phyloP scores from a whole-genome alignment of 768 basidiomycete species.

The Suillus weaverae region DNA sequence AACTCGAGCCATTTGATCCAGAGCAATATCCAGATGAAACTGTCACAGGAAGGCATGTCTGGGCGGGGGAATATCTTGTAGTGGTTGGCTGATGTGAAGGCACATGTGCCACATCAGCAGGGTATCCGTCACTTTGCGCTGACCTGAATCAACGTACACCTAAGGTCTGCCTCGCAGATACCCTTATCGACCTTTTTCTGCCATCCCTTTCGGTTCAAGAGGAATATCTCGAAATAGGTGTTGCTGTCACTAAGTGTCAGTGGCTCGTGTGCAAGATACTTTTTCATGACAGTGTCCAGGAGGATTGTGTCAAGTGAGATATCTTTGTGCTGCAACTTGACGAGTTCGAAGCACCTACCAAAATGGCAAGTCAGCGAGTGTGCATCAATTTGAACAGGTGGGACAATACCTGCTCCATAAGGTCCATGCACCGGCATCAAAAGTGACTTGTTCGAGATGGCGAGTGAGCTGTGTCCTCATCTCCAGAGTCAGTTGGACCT shows the following conservation, averaged over 20 bases:
- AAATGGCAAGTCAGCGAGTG: no score
- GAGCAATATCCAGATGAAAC: background rate
- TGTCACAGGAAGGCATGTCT: background rate
- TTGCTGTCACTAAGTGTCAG: conserved; percentile 14
- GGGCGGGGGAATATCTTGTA: background rate
- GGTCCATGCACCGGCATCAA: no score
- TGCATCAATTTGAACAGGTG: no score
- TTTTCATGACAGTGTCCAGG: conserved; percentile 1
- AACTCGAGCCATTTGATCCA: conserved; percentile 7
- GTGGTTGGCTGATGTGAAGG: background rate
- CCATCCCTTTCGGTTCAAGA: conserved; percentile 26
- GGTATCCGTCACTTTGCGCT: background rate
- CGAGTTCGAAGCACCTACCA: conserved; percentile 32
- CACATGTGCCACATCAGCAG: no score
- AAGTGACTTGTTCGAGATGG: no score
- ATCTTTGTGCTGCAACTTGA: conserved; percentile 24
- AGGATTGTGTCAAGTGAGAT: conserved; percentile 9
- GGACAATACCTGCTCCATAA: no score
- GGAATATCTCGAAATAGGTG: conserved; percentile 21
- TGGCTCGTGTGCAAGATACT: conserved; percentile 2
- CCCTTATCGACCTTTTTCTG: conserved; percentile 26
- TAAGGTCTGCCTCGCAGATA: conserved; percentile 19
- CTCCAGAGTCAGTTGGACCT: no score
- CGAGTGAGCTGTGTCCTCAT: no score
- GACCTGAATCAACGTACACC: conserved; percentile 3